Conservation (phyloP, 2,329 filamentous ascomycete genomes). For the Paecilomyces formosus region DNA sequence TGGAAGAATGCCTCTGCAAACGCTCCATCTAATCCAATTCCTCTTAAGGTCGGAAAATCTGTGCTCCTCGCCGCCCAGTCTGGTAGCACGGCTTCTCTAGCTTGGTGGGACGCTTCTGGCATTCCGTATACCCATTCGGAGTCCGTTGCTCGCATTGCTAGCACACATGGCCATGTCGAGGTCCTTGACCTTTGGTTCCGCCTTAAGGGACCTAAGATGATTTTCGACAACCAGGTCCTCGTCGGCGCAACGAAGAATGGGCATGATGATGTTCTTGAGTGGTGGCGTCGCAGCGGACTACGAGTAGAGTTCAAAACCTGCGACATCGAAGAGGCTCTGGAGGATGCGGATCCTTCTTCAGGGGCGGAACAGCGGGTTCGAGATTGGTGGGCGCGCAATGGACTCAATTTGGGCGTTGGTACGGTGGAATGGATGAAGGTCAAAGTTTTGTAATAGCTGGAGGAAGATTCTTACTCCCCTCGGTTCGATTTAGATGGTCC, state of each 20-base stretch:
- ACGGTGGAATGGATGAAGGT: constrained; percentile 88
- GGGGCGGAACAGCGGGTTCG: constrained; percentile 65
- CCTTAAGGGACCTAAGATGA: constrained; percentile 66
- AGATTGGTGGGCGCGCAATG: constrained; percentile 82
- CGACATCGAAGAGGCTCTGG: constrained; percentile 89
- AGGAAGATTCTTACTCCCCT: neutral
- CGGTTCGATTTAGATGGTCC: neutral
- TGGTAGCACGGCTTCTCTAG: constrained; percentile 67
- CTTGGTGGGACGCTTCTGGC: constrained; percentile 80
- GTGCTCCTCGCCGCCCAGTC: constrained; percentile 78
- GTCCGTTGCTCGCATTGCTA: constrained; percentile 74
- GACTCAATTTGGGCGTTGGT: constrained; percentile 70
- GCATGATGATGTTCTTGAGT: constrained; percentile 76
- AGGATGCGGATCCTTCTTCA: constrained; percentile 63
- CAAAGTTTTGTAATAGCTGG: constrained; percentile 52
- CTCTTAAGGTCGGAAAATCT: constrained; percentile 74
- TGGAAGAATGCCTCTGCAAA: constrained; percentile 67
- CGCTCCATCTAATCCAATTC: constrained; percentile 47
- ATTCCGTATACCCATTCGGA: constrained; percentile 76
- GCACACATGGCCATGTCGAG: constrained; percentile 73
- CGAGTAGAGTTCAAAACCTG: constrained; percentile 89
- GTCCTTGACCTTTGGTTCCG: constrained; percentile 78
- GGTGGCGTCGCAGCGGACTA: constrained; percentile 72
- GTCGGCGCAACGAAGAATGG: constrained; percentile 83
- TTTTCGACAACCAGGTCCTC: constrained; percentile 76